Evolutionary conservation across 768 basidiomycete genomes (phyloP).

Genomic region (Russula olivacea): DNA sequence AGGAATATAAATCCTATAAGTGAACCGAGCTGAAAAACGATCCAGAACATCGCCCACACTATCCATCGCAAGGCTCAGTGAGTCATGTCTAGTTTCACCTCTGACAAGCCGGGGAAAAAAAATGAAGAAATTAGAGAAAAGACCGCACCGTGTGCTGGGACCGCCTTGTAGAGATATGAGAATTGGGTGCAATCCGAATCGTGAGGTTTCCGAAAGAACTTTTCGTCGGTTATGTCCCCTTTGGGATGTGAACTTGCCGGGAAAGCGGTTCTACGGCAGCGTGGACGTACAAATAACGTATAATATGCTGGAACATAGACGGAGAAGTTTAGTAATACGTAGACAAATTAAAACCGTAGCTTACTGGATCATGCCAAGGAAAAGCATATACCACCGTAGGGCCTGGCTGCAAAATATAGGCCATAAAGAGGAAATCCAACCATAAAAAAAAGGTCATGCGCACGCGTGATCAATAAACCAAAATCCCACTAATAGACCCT

Average conservation of each 20-base stretch:
- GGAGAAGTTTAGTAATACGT: conserved; percentile 17
- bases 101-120: not conserved
- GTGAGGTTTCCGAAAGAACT: conserved; percentile 91
- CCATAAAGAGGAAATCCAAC: conserved; percentile 6
- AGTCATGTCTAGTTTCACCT: not conserved
- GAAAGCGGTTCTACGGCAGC: not conserved
- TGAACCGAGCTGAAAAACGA: conserved; percentile 67
- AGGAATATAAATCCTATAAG: conserved; percentile 74
- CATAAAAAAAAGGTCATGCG: conserved; percentile 30
- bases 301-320: conserved; percentile 47
- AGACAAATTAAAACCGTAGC: conserved; percentile 19
- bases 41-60: conserved; percentile 89
- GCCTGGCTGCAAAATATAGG: conserved; percentile 48
- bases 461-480: conserved; percentile 95
- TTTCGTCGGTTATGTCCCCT: conserved; percentile 95
- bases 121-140: not conserved
- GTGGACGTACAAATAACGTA: conserved; percentile 74
- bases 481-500: conserved; percentile 82
- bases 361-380: conserved; percentile 81
- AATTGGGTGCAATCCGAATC: conserved; percentile 93
- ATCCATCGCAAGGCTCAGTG: not conserved
- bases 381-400: conserved; percentile 77
- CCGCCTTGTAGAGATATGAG: conserved; percentile 60
- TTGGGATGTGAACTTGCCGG: not conserved
- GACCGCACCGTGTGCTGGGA: conserved; percentile 64